Evolutionary conservation across 306 rosid species (phyloP).

Genomic region (Trifolium dubium): DNA sequence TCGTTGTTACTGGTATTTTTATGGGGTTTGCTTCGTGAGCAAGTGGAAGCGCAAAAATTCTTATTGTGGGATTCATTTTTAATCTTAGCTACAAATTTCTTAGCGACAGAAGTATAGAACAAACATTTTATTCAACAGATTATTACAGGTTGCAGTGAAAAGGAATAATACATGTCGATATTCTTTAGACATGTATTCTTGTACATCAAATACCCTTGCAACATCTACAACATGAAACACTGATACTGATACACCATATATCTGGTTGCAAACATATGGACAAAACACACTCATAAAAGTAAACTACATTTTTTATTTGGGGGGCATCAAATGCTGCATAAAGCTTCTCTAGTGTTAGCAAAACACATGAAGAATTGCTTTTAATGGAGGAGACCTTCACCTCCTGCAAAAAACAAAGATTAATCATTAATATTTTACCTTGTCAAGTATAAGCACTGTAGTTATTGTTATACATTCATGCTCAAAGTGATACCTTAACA

Average conservation of each 20-base stretch:
- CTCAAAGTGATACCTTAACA: conserved; percentile 49
- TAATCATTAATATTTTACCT: conserved; percentile 4
- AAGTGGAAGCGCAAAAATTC: conserved; percentile 9
- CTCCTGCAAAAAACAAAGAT: conserved; percentile 33
- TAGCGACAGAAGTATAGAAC: background rate
- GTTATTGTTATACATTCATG: conserved; percentile 1
- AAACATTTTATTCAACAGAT: conserved; percentile 2
- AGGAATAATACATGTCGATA: background rate
- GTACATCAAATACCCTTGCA: conserved; percentile 15
- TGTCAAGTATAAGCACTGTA: conserved; percentile 15
- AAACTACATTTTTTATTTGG: conserved; percentile 38
- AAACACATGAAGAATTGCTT: conserved; percentile 33
- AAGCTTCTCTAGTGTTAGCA: conserved; percentile 27
- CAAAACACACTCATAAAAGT: conserved; percentile 8
- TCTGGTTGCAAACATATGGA: conserved; percentile 16
- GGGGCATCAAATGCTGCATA: conserved; percentile 18
- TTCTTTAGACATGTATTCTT: conserved; percentile 4
- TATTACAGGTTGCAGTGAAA: conserved; percentile 2
- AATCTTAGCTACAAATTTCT: conserved; percentile 4
- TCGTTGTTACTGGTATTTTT: conserved; percentile 12
- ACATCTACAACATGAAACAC: conserved; percentile 18
- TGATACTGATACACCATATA: conserved; percentile 15
- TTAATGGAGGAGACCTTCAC: conserved; percentile 22
- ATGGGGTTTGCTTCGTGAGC: conserved; percentile 28
- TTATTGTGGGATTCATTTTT: conserved; percentile 2